phyloP scores from a whole-genome alignment of 2,329 filamentous ascomycete species.

The Emergomyces pasteurianus region DNA sequence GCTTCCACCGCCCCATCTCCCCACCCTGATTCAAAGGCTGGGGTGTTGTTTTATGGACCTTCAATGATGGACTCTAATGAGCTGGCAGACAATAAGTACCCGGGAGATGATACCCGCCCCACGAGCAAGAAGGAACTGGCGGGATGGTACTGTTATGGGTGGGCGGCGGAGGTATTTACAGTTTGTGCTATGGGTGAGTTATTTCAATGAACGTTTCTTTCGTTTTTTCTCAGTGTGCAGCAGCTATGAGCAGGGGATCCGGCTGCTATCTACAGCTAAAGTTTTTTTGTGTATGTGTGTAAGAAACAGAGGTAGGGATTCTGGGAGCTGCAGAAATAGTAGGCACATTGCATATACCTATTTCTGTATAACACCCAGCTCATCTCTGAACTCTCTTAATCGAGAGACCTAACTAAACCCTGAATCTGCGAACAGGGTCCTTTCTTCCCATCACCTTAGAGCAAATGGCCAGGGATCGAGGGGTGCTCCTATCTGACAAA shows the following conservation, averaged over 20 bases:
- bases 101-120: constrained; percentile 74
- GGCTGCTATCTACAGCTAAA: not conserved
- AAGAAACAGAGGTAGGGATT: not conserved
- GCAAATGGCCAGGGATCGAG: constrained; percentile 83
- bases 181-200: constrained; percentile 65
- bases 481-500: constrained; percentile 69
- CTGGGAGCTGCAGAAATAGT: not conserved
- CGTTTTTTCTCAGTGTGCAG: not conserved
- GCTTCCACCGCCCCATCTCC: not conserved
- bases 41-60: not conserved
- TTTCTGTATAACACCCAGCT: not conserved
- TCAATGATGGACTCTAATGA: not conserved
- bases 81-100: constrained; percentile 40
- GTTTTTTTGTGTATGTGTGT: not conserved
- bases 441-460: constrained; percentile 96
- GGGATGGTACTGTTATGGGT: constrained; percentile 94
- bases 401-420: not conserved
- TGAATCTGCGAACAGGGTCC: constrained; percentile 47
- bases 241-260: not conserved
- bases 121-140: constrained; percentile 78
- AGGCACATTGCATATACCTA: not conserved
- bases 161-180: constrained; percentile 92
- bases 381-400: not conserved
- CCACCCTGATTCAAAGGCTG: not conserved
- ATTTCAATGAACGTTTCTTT: not conserved